Evolutionary conservation across 2,329 filamentous ascomycete genomes (phyloP).

Genomic region (Teratosphaeriaceae sp.): DNA sequence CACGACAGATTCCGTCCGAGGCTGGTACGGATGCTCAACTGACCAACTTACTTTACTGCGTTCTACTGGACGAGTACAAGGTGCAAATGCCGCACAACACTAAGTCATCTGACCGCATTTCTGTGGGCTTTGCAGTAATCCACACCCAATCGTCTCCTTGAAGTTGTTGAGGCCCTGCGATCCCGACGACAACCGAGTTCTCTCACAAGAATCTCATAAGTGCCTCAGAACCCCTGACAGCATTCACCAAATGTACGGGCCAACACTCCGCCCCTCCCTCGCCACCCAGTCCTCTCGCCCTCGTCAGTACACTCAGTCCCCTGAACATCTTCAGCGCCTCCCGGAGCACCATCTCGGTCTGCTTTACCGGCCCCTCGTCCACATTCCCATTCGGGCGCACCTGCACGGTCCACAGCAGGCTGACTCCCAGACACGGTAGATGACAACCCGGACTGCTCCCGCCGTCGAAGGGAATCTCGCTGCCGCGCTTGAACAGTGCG

Average conservation of each 20-base stretch:
- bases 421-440: conserved; percentile 32
- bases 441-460: neutral
- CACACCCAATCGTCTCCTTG: no score
- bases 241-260: conserved; percentile 72
- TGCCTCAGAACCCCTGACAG: conserved; percentile 60
- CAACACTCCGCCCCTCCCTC: conserved; percentile 36
- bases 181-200: neutral
- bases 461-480: neutral
- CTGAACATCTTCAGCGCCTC: conserved; percentile 67
- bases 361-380: conserved; percentile 28
- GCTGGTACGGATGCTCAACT: no score
- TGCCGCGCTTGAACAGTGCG: conserved; percentile 37
- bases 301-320: conserved; percentile 61
- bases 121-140: no score
- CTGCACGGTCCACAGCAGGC: conserved; percentile 41
- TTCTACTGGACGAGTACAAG: no score
- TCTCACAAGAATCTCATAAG: conserved; percentile 31
- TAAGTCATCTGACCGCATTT: no score
- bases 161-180: no score
- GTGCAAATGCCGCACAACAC: no score
- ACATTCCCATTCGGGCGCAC: conserved; percentile 32
- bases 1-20: no score
- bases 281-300: conserved; percentile 55
- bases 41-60: no score
- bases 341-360: conserved; percentile 55